phyloP scores from a whole-genome alignment of 805 yeast genomes.

The Zygosaccharomyces lentus region DNA sequence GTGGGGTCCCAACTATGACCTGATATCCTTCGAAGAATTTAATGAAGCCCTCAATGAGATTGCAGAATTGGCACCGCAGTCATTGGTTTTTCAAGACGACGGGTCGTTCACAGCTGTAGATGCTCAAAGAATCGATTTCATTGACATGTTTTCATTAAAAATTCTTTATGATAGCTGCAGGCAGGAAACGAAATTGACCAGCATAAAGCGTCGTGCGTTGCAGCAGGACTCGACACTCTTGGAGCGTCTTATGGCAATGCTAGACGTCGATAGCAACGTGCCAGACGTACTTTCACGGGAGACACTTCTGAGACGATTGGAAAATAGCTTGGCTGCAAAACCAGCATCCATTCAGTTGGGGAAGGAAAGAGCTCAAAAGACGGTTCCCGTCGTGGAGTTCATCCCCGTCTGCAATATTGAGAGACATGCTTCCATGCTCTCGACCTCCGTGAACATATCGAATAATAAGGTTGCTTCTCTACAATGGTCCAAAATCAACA shows the following conservation, averaged over 20 bases:
- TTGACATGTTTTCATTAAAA: conserved; percentile 22
- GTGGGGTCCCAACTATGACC: not conserved
- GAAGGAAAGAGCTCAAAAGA: conserved; percentile 25
- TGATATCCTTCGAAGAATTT: conserved; percentile 13
- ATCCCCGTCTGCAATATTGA: conserved; percentile 26
- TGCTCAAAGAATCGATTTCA: conserved; percentile 14
- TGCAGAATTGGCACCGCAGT: conserved; percentile 14
- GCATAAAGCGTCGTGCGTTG: not conserved
- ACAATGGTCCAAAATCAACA: conserved; percentile 25
- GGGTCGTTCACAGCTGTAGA: not conserved
- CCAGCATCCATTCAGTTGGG: conserved; percentile 26
- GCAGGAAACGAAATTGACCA: not conserved
- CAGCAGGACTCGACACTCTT: not conserved
- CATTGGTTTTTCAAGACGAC: conserved; percentile 15
- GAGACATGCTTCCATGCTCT: conserved; percentile 21
- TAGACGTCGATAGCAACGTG: conserved; percentile 1
- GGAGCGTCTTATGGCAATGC: conserved; percentile 3
- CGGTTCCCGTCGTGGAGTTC: conserved; percentile 16
- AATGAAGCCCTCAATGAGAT: conserved; percentile 14
- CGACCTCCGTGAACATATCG: conserved; percentile 22
- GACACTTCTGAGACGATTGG: conserved; percentile 13
- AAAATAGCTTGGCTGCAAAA: conserved; percentile 16
- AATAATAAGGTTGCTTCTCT: conserved; percentile 30
- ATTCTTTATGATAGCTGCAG: conserved; percentile 31
- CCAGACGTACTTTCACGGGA: conserved; percentile 2